Conservation (phyloP, 768 basidiomycete genomes). For the Ephemerocybe angulata region DNA sequence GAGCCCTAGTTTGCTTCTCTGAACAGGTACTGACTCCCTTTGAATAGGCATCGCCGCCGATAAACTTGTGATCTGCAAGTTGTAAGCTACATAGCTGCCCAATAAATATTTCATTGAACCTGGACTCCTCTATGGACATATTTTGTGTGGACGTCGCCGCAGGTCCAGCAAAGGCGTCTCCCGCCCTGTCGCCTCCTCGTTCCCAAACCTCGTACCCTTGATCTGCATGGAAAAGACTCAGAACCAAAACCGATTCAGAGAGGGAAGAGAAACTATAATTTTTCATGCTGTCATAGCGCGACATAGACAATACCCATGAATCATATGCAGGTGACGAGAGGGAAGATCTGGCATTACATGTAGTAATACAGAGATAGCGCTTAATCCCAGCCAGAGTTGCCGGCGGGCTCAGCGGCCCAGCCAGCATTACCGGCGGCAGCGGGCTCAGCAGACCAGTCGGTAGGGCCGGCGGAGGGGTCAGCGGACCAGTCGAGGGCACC, state of each 20-base stretch:
- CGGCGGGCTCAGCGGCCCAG: slow-evolving; percentile 41
- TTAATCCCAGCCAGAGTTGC: slow-evolving; percentile 39
- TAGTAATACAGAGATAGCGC: background rate
- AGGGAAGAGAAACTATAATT: slow-evolving; percentile 19
- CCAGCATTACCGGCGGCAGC: slow-evolving; percentile 39
- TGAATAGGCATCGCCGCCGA: slow-evolving; percentile 27
- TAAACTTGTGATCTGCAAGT: slow-evolving; percentile 28
- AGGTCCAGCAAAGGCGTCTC: too few relatives aligned
- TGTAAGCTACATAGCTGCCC: slow-evolving; percentile 16
- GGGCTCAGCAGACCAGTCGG: slow-evolving; percentile 91
- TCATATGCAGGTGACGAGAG: slow-evolving; percentile 12
- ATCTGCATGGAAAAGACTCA: slow-evolving; percentile 3
- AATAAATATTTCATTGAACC: background rate
- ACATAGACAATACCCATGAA: slow-evolving; percentile 15
- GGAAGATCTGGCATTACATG: background rate
- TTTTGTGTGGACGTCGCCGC: too few relatives aligned
- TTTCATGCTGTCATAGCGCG: slow-evolving; percentile 22
- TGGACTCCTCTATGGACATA: background rate
- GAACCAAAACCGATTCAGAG: background rate
- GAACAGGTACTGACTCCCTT: background rate
- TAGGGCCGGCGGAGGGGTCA: slow-evolving; percentile 49
- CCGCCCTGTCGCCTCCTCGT: background rate
- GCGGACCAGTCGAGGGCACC: slow-evolving; percentile 85
- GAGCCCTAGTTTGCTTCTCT: background rate
- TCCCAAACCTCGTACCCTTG: background rate